Conservation (phyloP, 2,329 filamentous ascomycete genomes). For the Fusarium pseudoanthophilum region DNA sequence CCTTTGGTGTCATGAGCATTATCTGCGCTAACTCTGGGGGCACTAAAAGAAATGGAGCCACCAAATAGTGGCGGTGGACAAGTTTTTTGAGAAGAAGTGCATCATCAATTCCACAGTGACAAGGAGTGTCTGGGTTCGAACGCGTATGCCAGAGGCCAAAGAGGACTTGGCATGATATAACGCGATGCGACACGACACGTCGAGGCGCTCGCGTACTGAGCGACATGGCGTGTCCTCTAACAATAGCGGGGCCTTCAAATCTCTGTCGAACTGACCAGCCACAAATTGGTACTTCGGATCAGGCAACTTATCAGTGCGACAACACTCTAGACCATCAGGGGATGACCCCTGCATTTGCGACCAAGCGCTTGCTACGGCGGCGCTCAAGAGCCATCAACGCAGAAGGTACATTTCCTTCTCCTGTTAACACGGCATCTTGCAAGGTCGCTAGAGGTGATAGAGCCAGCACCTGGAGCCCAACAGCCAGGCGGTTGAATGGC, state of each 20-base stretch:
- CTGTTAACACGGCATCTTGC: background rate
- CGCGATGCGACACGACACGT: background rate
- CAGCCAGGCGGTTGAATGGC: no score
- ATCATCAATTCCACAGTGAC: background rate
- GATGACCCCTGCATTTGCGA: background rate
- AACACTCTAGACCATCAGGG: background rate
- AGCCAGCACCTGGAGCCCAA: background rate
- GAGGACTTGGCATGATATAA: background rate
- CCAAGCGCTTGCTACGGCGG: background rate
- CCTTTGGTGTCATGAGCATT: background rate
- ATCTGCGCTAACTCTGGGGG: background rate
- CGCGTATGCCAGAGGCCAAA: background rate
- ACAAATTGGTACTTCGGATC: background rate
- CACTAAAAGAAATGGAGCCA: no score
- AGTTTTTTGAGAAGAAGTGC: fast-evolving
- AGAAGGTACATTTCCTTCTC: background rate
- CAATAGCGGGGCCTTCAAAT: background rate
- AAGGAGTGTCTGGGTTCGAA: no score
- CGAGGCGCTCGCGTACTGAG: background rate
- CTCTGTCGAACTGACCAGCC: background rate
- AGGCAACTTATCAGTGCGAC: background rate
- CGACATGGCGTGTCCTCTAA: background rate
- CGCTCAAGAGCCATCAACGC: background rate
- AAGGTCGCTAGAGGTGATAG: background rate
- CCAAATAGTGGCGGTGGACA: background rate